Percentiles rank a stretch among this genome's conserved stretches.
Evolutionary conservation across 163 green algal species (phyloP).

Genomic region (Scenedesmus sp.): DNA sequence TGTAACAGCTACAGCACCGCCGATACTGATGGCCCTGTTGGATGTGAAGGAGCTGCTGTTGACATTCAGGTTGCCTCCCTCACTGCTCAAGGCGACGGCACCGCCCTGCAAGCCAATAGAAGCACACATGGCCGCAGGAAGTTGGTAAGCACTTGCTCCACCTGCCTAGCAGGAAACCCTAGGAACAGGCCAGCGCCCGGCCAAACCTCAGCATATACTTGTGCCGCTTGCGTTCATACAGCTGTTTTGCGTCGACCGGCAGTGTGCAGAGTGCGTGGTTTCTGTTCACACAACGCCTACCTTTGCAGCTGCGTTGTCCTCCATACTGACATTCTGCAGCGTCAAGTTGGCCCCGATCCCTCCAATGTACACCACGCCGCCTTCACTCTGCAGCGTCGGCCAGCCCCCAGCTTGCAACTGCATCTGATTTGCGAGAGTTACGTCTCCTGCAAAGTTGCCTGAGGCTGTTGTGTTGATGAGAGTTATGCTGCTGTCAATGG

Average conservation of each 20-base stretch:
- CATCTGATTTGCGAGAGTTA: neutral
- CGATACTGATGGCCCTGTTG: slow-evolving; percentile 28
- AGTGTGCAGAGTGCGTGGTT: neutral
- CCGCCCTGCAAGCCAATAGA: neutral
- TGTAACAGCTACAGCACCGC: slow-evolving; percentile 28
- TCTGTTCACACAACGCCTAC: neutral
- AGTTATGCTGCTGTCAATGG: slow-evolving; percentile 19
- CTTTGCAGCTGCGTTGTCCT: neutral
- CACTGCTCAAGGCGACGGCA: slow-evolving; percentile 19
- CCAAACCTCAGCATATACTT: too few species aligned
- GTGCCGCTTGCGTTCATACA: neutral
- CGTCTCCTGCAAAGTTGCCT: neutral
- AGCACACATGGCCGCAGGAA: neutral
- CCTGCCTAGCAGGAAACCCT: too few species aligned
- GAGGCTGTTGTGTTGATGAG: slow-evolving; percentile 6
- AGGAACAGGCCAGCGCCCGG: too few species aligned
- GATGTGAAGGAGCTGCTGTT: slow-evolving; percentile 7
- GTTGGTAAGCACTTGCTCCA: too few species aligned
- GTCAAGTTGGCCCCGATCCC: neutral
- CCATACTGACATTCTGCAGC: neutral
- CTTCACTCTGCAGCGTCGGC: slow-evolving; percentile 26
- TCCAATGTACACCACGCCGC: slow-evolving; percentile 17
- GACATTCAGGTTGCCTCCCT: neutral
- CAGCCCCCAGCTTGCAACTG: neutral
- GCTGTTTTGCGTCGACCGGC: neutral